Base-by-base conservation (phyloP, 208 protist species). In the Porcisia deanei region DNA sequence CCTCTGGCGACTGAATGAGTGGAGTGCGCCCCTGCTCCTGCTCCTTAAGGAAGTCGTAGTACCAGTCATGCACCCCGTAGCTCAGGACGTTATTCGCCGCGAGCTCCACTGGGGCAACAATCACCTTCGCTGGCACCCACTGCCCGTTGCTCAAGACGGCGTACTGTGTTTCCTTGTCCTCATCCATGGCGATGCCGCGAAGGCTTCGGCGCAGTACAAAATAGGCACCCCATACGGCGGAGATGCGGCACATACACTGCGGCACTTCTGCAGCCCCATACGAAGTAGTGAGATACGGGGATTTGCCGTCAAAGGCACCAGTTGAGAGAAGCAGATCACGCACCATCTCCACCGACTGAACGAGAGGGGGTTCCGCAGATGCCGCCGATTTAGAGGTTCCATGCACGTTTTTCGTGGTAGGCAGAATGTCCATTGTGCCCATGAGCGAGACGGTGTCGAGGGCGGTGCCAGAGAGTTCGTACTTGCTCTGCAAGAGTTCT, bases 201-300 rank as follows among this genome's bases (percentile, higher is more conserved):
- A 96, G 59, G 75, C 84, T 88, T 69, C 89, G 85, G 30, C 86
- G 85, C 25, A 98, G 85, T 25, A 98, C 82, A 71, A 93, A 97
- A 39, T 80, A 75, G 53, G 80, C 93, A n/a, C 89, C 88, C 81
- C 88, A 97, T 37, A 98, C 94, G 14, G 95, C 95, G 20, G 89
- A 77, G 18, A 90, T 79, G 57, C 97, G 89, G 75, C 93, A 97
- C 85, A 98, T 86, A 71, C 78, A 91, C 82, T 98, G 97, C 43
- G 86, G 57, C 37, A 98, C 63, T 82, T 99, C 97, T 10, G 81
- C 73, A 0, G 81, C 77, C 14, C 97, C 97, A 77, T 98, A 98
- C 25, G 81, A 67, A 0, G 93, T 84, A 39, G 86, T 71, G 1
- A 99, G 73, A 68, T 96, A 98, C 0, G 95, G 89, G 3, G 93